Evolutionary conservation across 768 basidiomycete species (phyloP), one percentile per base, ranked within the genome.

Genomic region (Mrakia hoshinonis): DNA sequence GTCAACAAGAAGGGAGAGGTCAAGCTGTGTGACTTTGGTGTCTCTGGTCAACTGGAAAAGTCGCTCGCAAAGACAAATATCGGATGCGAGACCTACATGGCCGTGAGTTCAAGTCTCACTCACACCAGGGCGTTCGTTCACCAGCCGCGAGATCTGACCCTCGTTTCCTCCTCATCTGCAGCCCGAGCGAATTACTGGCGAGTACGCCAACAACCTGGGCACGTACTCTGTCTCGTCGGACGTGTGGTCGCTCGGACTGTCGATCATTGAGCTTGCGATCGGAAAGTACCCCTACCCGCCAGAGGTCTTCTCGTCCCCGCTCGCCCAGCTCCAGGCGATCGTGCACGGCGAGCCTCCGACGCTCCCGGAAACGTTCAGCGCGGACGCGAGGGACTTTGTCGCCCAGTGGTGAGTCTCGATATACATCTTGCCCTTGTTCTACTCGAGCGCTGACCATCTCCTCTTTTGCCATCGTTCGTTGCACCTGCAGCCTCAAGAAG

Each of bases 61-160:
- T 90, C 88, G 69, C 83, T 99, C 26, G 96, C 96, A 22, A 95
- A 94, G 81, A 99, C 96, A 7, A 98, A 98, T 76, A 97, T 99
- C 48, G 96, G 96, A 9, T 99, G 96, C 78, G 96, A 99, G 79
- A 89, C 87, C 73, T 99, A 99, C 80, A 98, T 99, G 93, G 95
- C 95, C 61, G 92, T 92, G 79, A 79, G 88, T 84, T 36, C n/a
- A n/a, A n/a, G 31, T 76, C 31, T n/a, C 64, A 31, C 26, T 36
- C 5, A 43, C 26, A 7, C n/a, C 49, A 26, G 12, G 24, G 43
- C 38, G 22, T 54, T 26, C 31, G 29, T 34, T 38, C 67, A 34
- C 39, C 26, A 26, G 3, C 38, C 13, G 24, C n/a, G 31, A 58
- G 24, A 18, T 24, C 61, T 74, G 29, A 49, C 72, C 34, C 54